A percentile compares a stretch with the other conserved stretches of the same genome.
Conservation (phyloP, 2,329 filamentous ascomycete genomes). For the Apiospora koreana region DNA sequence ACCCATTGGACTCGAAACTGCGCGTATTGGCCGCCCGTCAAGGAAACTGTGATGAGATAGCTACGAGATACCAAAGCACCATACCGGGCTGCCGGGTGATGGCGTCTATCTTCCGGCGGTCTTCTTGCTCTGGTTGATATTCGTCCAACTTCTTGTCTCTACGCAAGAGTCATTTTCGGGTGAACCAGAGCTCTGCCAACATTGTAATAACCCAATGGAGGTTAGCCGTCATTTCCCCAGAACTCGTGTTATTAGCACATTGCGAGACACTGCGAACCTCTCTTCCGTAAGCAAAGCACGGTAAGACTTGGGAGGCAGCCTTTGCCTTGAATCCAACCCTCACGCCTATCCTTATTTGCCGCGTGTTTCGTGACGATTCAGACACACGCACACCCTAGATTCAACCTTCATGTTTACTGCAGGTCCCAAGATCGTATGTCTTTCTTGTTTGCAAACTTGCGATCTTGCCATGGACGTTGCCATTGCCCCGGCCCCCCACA, state of each 20-base stretch:
- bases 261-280: not conserved
- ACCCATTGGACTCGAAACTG: not conserved
- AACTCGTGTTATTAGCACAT: not conserved
- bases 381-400: not conserved
- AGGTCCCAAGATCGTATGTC: not conserved
- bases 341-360: conserved; percentile 4
- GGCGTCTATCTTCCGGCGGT: not conserved
- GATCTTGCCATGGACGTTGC: not conserved
- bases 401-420: not conserved
- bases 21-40: not conserved
- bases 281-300: not conserved
- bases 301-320: not conserved
- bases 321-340: not conserved
- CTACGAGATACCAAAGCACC: not conserved
- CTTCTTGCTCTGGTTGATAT: not conserved
- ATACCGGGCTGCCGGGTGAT: not conserved
- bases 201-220: not conserved
- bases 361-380: conserved; percentile 6
- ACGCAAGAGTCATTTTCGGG: not conserved
- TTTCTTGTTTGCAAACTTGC: not conserved
- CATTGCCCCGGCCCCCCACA: not conserved
- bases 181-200: not conserved
- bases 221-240: not conserved
- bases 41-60: not conserved
- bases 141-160: not conserved